Evolutionary conservation across 2,329 filamentous ascomycete genomes (phyloP), one percentile per base, ranked within the genome.

Genomic region (Penicillium vulpinum): DNA sequence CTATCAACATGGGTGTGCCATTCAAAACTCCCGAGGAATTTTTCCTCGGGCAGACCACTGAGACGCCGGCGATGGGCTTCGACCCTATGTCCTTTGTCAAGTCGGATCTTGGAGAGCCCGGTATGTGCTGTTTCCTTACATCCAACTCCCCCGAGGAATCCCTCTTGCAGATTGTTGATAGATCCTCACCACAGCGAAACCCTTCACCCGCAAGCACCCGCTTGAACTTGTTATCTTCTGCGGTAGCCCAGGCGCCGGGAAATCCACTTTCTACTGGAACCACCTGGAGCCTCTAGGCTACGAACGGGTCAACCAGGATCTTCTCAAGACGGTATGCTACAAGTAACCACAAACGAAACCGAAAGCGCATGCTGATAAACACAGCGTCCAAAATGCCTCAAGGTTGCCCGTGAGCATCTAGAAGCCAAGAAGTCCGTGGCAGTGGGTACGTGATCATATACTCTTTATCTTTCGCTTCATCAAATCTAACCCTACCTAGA

Each of bases 11-110:
- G 13, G 90, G 90, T 4, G 85, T 99, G 62, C 71, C 78, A 13
- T 99, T 93, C 72, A 79, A 86, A 56, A 96, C 93, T 0, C 94
- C 94, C 0, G 94, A 99, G 70, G 92, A 97, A 73, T 96, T 88
- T 76, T 97, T 97, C 70, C 82, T 93, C 0, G 82, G 82, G 2
- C 84, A 91, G 64, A 68, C 82, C 24, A 80, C 88, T 1, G 82
- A 86, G 62, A 82, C 85, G 1, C 94, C 90, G 68, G 74, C 75
- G 10, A 82, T 90, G 54, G 78, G 84, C 0, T 95, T 97, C 65
- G 87, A 97, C 61, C 84, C 92, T 18, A 75, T 76, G 1, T 72
- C 78, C 4, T 86, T 88, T 66, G 75, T 85, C 29, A 61, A 72
- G 6, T 40, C 57, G 24, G 65, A 68, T 28, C 45, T 65, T 22